Conservation (phyloP, 2,329 filamentous ascomycete species). For the Aureobasidium sp. region DNA sequence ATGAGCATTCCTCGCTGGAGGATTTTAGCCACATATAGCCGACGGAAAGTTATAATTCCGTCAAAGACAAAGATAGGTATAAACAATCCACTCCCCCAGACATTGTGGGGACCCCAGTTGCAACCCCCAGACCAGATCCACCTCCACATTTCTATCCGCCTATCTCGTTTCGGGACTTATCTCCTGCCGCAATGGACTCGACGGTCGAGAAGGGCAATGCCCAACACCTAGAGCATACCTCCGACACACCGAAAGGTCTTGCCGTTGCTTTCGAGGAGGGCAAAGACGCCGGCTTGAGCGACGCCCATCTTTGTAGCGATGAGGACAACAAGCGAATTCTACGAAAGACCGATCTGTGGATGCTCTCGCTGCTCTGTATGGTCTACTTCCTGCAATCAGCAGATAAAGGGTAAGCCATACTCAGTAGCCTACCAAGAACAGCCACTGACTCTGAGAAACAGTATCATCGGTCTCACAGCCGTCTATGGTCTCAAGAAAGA, state of each 20-base stretch:
- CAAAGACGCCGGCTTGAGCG: conserved; percentile 7
- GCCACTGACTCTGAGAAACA: background rate
- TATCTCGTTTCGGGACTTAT: too few species aligned
- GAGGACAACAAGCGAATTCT: conserved; percentile 15
- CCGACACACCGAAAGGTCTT: conserved; percentile 3
- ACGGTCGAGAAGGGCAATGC: conserved; percentile 8
- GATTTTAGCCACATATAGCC: background rate
- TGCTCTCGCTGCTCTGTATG: conserved; percentile 15
- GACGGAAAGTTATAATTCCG: background rate
- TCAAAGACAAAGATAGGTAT: background rate
- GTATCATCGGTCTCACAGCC: conserved; percentile 15
- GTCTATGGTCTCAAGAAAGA: conserved; percentile 17
- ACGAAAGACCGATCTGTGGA: conserved; percentile 15
- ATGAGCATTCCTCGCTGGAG: background rate
- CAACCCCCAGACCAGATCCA: background rate
- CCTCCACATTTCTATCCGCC: background rate
- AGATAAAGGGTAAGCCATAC: conserved; percentile 3
- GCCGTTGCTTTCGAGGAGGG: conserved; percentile 14
- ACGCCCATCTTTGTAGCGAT: conserved; percentile 13
- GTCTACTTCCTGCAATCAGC: conserved; percentile 15
- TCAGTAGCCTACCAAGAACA: background rate
- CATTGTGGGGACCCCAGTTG: background rate
- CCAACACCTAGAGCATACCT: conserved; percentile 4
- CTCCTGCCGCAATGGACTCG: background rate
- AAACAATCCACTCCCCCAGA: background rate